Evolutionary conservation across 345 rosid genomes (phyloP).

Genomic region (Eucalyptus sp.): DNA sequence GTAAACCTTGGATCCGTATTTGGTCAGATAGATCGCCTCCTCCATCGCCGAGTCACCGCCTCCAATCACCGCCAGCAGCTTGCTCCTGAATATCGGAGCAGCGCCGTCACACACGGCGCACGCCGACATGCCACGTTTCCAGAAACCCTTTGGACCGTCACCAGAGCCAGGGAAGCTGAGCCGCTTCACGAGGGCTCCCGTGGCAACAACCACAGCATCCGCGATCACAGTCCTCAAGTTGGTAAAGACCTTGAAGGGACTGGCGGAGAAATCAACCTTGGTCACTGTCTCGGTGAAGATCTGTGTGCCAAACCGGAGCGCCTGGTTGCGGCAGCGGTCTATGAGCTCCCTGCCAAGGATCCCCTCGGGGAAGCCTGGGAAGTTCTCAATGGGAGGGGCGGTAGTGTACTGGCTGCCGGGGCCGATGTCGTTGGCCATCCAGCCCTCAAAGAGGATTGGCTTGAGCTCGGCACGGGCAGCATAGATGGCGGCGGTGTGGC

Average conservation of each 20-base stretch:
- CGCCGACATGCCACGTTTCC: slow-evolving; percentile 93
- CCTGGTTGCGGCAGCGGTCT: slow-evolving; percentile 61
- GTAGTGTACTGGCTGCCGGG: slow-evolving; percentile 97
- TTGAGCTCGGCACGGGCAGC: slow-evolving; percentile 86
- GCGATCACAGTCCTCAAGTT: slow-evolving; percentile 50
- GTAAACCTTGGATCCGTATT: slow-evolving; percentile 70
- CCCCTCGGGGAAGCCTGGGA: slow-evolving; percentile 88
- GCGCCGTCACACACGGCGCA: slow-evolving; percentile 98
- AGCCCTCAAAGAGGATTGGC: slow-evolving; percentile 88
- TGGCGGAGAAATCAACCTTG: slow-evolving; percentile 48
- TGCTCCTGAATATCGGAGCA: slow-evolving; percentile 66
- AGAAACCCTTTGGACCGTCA: slow-evolving; percentile 21
- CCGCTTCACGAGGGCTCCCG: slow-evolving; percentile 76
- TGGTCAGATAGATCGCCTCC: slow-evolving; percentile 75
- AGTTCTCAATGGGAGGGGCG: slow-evolving; percentile 84
- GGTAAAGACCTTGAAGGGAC: slow-evolving; percentile 53
- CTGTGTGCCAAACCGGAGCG: slow-evolving; percentile 64
- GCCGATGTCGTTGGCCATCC: slow-evolving; percentile 95
- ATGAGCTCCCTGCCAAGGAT: slow-evolving; percentile 53
- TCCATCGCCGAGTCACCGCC: slow-evolving; percentile 99
- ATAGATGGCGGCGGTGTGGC: slow-evolving; percentile 97
- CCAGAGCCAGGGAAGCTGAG: slow-evolving; percentile 54
- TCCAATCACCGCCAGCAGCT: slow-evolving; percentile 76
- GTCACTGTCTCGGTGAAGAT: slow-evolving; percentile 78
- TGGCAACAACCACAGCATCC: slow-evolving; percentile 67